Conservation (phyloP, 2,329 filamentous ascomycete genomes). For the Boeremia lycopersici region DNA sequence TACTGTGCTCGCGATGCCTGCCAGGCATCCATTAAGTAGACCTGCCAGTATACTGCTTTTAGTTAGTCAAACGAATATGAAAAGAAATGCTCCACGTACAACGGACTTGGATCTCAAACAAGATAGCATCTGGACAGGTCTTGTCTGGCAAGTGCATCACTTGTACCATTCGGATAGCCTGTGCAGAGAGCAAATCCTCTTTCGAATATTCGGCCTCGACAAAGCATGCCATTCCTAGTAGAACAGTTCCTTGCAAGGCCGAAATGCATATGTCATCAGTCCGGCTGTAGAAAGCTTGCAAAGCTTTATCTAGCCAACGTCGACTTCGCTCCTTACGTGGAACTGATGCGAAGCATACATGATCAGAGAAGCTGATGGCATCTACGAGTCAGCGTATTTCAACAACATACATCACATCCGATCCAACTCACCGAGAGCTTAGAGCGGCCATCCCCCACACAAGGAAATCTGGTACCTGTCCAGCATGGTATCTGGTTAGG, state of each 20-base stretch:
- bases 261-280: slow-evolving; percentile 3
- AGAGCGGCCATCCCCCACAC: slow-evolving; percentile 8
- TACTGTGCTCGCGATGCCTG: slow-evolving; percentile 1
- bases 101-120: slow-evolving; percentile 2
- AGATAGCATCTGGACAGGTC: background rate
- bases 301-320: slow-evolving; percentile 7
- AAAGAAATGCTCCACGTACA: background rate
- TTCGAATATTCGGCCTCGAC: slow-evolving; percentile 2
- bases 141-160: background rate
- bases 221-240: slow-evolving; percentile 14
- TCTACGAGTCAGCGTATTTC: background rate
- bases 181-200: slow-evolving; percentile 4
- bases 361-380: slow-evolving; percentile 2
- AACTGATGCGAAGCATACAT: background rate
- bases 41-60: slow-evolving; percentile 8
- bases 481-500: background rate
- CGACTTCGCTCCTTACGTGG: slow-evolving; percentile 2
- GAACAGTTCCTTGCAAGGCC: slow-evolving; percentile 5
- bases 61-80: background rate
- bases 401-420: background rate
- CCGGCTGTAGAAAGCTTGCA: slow-evolving; percentile 1
- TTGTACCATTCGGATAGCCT: slow-evolving; percentile 12
- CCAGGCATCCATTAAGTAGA: slow-evolving; percentile 11
- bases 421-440: slow-evolving; percentile 1
- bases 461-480: slow-evolving; percentile 2